Evolutionary conservation across 1,284 basidiomycete genomes (phyloP).

Genomic region (Cystobasidium slooffiae): DNA sequence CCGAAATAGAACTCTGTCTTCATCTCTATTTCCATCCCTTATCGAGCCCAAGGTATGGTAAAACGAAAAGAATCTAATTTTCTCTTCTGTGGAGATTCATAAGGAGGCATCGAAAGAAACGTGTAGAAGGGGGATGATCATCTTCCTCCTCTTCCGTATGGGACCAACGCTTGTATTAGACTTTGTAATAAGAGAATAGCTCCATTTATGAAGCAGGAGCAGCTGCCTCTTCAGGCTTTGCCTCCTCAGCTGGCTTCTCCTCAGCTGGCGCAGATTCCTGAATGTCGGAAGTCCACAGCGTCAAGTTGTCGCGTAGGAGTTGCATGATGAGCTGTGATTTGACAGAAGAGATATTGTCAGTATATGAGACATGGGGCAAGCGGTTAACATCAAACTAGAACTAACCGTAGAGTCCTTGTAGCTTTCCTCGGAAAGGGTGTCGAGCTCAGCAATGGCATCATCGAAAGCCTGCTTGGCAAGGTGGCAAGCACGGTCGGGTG

Average conservation of each 20-base stretch:
- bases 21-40: too few relatives aligned
- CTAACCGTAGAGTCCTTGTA: conserved; percentile 71
- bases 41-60: too few relatives aligned
- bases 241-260: conserved; percentile 41
- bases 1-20: too few relatives aligned
- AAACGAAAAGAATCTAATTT: too few relatives aligned
- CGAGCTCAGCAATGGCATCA: conserved; percentile 99
- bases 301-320: conserved; percentile 96
- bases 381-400: conserved; percentile 15
- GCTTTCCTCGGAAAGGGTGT: conserved; percentile 98
- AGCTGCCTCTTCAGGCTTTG: conserved; percentile 40
- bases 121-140: too few relatives aligned
- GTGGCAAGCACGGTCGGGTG: conserved; percentile 97
- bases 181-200: background rate
- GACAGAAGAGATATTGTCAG: conserved; percentile 54
- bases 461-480: conserved; percentile 99
- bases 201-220: conserved; percentile 38
- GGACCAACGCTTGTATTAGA: background rate
- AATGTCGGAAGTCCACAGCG: conserved; percentile 57
- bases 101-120: too few relatives aligned
- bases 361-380: background rate
- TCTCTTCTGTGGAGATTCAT: too few relatives aligned
- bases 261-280: conserved; percentile 34
- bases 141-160: too few relatives aligned
- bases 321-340: conserved; percentile 95